phyloP scores from a whole-genome alignment of 148 eudicot genomes.

The Chenopodium berlandieri region DNA sequence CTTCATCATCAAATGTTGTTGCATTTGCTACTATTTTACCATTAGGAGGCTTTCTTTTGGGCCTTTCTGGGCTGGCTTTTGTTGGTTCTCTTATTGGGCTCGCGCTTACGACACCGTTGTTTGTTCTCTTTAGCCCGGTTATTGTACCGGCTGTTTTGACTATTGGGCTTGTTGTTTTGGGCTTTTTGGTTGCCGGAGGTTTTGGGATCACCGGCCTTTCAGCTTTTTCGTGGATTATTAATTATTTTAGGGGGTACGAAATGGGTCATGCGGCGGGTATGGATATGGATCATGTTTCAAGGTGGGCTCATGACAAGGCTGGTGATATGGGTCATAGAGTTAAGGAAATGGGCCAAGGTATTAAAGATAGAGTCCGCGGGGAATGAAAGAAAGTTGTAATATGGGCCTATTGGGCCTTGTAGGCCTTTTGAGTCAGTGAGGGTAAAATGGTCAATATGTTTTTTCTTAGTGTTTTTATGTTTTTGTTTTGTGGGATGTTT shows the following conservation, averaged over 20 bases:
- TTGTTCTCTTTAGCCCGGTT: constrained; percentile 66
- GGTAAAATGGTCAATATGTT: not conserved
- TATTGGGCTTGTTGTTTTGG: constrained; percentile 43
- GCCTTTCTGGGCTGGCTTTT: constrained; percentile 43
- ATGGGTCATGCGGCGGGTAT: constrained; percentile 8
- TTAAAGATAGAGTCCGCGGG: constrained; percentile 15
- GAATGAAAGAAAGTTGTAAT: not conserved
- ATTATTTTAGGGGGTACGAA: constrained; percentile 28
- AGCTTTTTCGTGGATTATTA: constrained; percentile 49
- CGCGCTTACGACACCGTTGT: constrained; percentile 46
- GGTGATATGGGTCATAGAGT: constrained; percentile 34
- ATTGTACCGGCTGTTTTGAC: constrained; percentile 54
- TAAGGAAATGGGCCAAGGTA: constrained; percentile 29
- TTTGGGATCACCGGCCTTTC: constrained; percentile 55
- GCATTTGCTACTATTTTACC: constrained; percentile 46
- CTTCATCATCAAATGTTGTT: constrained; percentile 34
- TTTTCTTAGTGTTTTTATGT: not conserved
- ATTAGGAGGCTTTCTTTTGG: constrained; percentile 44
- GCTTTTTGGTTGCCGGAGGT: constrained; percentile 53
- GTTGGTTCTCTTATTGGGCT: constrained; percentile 46
- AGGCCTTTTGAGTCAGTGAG: not conserved
- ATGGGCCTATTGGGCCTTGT: not conserved
- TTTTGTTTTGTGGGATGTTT: not conserved
- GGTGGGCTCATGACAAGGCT: constrained; percentile 34
- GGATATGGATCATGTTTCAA: constrained; percentile 28